Conservation (phyloP, 441 rosid species). For the Pelargonium myrrhifolium region DNA sequence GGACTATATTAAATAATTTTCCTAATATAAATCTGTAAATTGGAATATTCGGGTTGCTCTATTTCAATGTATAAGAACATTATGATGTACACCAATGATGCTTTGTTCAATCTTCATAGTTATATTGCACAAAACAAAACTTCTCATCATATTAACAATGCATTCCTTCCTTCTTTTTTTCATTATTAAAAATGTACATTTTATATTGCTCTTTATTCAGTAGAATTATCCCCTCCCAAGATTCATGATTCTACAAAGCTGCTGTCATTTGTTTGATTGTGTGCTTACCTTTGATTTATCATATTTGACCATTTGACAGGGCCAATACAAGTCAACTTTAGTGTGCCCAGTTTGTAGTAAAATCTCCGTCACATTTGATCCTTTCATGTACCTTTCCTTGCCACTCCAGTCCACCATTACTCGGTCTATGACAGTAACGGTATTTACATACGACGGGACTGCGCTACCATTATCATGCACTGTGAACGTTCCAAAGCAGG, state of each 20-base stretch:
- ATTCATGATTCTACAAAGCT: background rate
- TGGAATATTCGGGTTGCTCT: too few species aligned
- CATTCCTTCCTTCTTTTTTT: too few species aligned
- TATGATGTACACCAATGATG: too few species aligned
- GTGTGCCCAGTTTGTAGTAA: slow-evolving; percentile 67
- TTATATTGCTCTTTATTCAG: background rate
- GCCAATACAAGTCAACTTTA: slow-evolving; percentile 71
- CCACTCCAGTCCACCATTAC: slow-evolving; percentile 60
- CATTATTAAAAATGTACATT: background rate
- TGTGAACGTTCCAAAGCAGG: slow-evolving; percentile 55
- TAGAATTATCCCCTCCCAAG: too few species aligned
- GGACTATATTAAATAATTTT: too few species aligned
- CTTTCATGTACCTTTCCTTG: slow-evolving; percentile 66
- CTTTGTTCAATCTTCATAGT: too few species aligned
- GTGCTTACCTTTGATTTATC: slow-evolving; percentile 4
- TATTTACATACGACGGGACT: slow-evolving; percentile 45
- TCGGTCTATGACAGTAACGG: slow-evolving; percentile 59
- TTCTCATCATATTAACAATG: too few species aligned
- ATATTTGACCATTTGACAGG: slow-evolving; percentile 32
- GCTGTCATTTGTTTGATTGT: background rate
- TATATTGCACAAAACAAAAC: too few species aligned
- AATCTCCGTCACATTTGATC: slow-evolving; percentile 63
- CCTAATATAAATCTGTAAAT: too few species aligned
- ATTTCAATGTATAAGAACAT: too few species aligned
- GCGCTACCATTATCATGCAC: slow-evolving; percentile 42